Percentiles rank a stretch among this genome's conserved stretches.
Conservation (phyloP, 148 eudicot genomes). For the Diospyros lotus region DNA sequence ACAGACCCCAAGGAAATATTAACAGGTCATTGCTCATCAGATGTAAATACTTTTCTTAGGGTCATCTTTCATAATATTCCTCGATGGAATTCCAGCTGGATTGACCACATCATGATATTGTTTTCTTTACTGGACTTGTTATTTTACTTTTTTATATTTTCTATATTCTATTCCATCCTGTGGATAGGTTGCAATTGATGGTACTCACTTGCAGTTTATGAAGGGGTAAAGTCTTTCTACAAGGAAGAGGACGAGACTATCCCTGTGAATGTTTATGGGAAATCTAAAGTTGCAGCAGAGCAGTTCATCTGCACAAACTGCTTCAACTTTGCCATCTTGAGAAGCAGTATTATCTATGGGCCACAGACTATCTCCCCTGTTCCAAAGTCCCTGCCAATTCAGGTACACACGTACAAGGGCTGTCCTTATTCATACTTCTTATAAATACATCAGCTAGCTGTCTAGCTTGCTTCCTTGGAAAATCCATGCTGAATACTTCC, state of each 20-base stretch:
- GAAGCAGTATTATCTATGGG: conserved; percentile 94
- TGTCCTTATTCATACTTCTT: conserved; percentile 12
- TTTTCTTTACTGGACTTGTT: background rate
- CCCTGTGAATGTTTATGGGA: conserved; percentile 83
- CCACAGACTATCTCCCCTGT: conserved; percentile 81
- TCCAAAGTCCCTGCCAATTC: conserved; percentile 87
- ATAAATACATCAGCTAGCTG: background rate
- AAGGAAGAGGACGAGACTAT: conserved; percentile 77
- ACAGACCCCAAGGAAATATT: too few relatives aligned
- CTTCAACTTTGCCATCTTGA: conserved; percentile 72
- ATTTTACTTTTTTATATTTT: background rate
- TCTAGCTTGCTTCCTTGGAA: background rate
- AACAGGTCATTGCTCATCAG: background rate
- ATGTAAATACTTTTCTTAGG: background rate
- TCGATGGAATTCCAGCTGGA: background rate
- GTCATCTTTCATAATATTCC: background rate
- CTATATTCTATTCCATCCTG: background rate
- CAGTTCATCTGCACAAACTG: conserved; percentile 52
- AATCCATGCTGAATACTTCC: background rate
- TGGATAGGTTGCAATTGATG: conserved; percentile 17
- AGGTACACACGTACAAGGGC: conserved; percentile 38
- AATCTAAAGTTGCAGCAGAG: conserved; percentile 84
- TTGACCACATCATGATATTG: conserved; percentile 1
- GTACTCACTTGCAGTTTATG: conserved; percentile 59
- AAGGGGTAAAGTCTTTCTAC: conserved; percentile 87